Percentiles rank a stretch among this genome's conserved stretches.
phyloP scores from a whole-genome alignment of 805 yeast species.

The Saccharomycopsis olivae region DNA sequence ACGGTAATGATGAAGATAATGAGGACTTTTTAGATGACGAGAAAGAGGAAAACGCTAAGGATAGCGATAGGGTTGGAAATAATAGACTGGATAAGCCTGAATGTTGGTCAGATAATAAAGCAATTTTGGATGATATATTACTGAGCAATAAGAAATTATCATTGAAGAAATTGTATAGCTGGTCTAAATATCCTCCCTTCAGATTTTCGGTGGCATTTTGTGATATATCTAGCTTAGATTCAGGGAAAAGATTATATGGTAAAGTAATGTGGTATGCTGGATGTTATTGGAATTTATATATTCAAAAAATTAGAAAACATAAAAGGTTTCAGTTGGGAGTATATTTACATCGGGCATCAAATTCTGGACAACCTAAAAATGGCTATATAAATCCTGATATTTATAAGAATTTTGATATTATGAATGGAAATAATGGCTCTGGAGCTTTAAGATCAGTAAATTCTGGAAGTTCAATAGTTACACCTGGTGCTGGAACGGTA shows the following conservation, averaged over 20 bases:
- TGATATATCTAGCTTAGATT: conserved; percentile 33
- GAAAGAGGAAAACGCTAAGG: conserved; percentile 3
- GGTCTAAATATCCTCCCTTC: conserved; percentile 42
- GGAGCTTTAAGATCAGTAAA: background rate
- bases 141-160: conserved; percentile 3
- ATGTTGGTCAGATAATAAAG: background rate
- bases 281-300: conserved; percentile 46
- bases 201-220: conserved; percentile 43
- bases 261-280: conserved; percentile 52
- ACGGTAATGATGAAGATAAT: background rate
- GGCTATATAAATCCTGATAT: conserved; percentile 33
- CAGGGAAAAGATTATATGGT: conserved; percentile 39
- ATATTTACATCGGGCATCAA: conserved; percentile 40
- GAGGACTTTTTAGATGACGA: background rate
- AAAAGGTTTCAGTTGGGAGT: conserved; percentile 44
- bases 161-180: conserved; percentile 20
- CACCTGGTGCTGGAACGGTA: background rate
- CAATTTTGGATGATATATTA: conserved; percentile 2
- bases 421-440: conserved; percentile 1
- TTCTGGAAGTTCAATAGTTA: background rate
- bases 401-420: conserved; percentile 19
- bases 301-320: conserved; percentile 34
- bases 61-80: background rate
- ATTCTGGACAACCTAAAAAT: conserved; percentile 28
- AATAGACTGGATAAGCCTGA: no score